Percentiles rank a stretch among this genome's conserved stretches.
Conservation (phyloP, 202 grass and related monocot species). For the Zizania palustris region DNA sequence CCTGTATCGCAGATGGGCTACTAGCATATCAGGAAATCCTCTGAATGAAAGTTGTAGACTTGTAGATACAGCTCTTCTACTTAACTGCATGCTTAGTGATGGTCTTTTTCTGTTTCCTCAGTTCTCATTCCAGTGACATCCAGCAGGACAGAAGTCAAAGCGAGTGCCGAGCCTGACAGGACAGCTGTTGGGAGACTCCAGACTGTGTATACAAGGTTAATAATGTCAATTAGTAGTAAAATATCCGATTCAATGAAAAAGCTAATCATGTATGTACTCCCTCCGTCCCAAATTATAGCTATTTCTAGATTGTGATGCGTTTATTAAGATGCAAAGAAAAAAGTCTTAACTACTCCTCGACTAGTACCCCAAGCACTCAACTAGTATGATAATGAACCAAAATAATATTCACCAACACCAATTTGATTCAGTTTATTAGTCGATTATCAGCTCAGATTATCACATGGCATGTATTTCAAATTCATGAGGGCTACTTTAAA, state of each 20-base stretch:
- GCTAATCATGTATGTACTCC: background rate
- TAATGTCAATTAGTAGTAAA: conserved; percentile 26
- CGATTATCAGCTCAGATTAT: too few species aligned
- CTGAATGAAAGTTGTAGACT: conserved; percentile 6
- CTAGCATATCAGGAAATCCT: conserved; percentile 22
- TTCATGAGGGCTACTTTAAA: too few species aligned
- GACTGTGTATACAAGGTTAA: conserved; percentile 32
- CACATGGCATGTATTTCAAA: too few species aligned
- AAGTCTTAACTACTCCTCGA: too few species aligned
- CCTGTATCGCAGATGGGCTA: background rate
- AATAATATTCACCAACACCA: conserved; percentile 30
- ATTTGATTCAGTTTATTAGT: background rate
- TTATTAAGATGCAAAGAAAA: too few species aligned
- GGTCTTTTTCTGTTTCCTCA: conserved; percentile 35
- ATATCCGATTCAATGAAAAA: conserved; percentile 3
- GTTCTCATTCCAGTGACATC: conserved; percentile 56
- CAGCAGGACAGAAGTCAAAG: conserved; percentile 53
- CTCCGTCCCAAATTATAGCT: too few species aligned
- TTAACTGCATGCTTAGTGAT: conserved; percentile 29
- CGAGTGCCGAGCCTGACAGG: conserved; percentile 45
- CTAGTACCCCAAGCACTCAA: too few species aligned
- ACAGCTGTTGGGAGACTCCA: conserved; percentile 40
- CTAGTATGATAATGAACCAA: too few species aligned
- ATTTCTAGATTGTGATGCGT: too few species aligned
- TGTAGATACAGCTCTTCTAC: conserved; percentile 27